Conservation (phyloP, 257 asterid genomes). For the Misopates orontium region DNA sequence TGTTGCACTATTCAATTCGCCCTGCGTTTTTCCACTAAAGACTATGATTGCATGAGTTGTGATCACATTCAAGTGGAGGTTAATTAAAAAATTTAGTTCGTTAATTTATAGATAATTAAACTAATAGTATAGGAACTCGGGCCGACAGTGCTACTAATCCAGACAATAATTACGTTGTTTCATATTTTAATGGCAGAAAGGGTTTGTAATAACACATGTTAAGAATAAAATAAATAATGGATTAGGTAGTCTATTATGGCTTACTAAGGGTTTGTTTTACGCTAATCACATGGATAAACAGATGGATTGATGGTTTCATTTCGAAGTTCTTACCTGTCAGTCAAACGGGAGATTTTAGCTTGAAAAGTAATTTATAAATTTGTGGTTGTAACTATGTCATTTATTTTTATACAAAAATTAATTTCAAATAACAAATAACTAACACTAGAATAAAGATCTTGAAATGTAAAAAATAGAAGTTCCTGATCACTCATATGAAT, state of each 20-base stretch:
- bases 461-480: too few species aligned
- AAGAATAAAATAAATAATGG: background rate
- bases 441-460: too few species aligned
- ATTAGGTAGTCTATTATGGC: conserved; percentile 13
- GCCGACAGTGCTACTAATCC: conserved; percentile 15
- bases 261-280: conserved; percentile 2
- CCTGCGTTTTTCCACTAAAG: background rate
- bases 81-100: background rate
- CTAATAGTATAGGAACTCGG: background rate
- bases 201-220: background rate
- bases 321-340: conserved; percentile 14
- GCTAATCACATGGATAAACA: conserved; percentile 7
- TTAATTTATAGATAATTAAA: background rate
- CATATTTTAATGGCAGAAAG: background rate
- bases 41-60: conserved; percentile 24
- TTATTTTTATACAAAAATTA: too few species aligned
- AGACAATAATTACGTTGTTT: background rate
- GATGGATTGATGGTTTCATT: background rate
- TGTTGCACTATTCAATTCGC: background rate
- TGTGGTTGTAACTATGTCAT: too few species aligned
- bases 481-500: too few species aligned
- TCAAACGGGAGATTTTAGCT: background rate
- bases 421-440: too few species aligned
- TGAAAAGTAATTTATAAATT: too few species aligned
- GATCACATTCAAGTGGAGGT: background rate